Percentiles rank a stretch among this genome's conserved stretches.
Evolutionary conservation across 495 filamentous ascomycete genomes (phyloP).

Genomic region (Tuber aestivum): DNA sequence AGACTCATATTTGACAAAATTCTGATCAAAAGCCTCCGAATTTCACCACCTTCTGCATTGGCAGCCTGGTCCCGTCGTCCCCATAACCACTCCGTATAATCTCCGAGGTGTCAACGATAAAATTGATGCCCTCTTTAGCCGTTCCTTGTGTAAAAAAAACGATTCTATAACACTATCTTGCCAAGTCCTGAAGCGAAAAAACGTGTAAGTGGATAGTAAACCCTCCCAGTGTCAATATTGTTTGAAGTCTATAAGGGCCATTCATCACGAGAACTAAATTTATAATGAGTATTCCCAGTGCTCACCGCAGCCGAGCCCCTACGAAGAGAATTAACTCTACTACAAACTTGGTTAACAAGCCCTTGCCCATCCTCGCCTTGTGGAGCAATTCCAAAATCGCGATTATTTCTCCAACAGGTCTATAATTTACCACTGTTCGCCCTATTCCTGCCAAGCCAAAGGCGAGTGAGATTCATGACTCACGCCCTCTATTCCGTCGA

Average conservation of each 20-base stretch:
- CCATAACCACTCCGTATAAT: conserved; percentile 26
- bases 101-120: conserved; percentile 23
- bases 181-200: conserved; percentile 30
- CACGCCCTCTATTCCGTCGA: conserved; percentile 31
- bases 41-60: conserved; percentile 34
- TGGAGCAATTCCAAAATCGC: conserved; percentile 35
- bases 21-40: conserved; percentile 34
- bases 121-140: conserved; percentile 27
- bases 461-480: conserved; percentile 4
- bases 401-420: conserved; percentile 31
- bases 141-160: conserved; percentile 27
- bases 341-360: conserved; percentile 29
- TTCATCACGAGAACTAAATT: conserved; percentile 37
- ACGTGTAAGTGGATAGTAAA: conserved; percentile 12
- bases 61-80: conserved; percentile 27
- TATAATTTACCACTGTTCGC: background rate
- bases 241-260: conserved; percentile 38
- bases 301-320: background rate
- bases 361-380: conserved; percentile 12
- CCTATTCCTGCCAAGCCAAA: background rate
- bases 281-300: background rate
- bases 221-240: conserved; percentile 25
- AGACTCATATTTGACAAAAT: conserved; percentile 30
- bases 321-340: conserved; percentile 27
- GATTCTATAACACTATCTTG: no score